These are phyloP conservation scores for Starmerella davenportii DNA, from an alignment of 805 yeast genomes.

Conservation along the genomic window DNA sequence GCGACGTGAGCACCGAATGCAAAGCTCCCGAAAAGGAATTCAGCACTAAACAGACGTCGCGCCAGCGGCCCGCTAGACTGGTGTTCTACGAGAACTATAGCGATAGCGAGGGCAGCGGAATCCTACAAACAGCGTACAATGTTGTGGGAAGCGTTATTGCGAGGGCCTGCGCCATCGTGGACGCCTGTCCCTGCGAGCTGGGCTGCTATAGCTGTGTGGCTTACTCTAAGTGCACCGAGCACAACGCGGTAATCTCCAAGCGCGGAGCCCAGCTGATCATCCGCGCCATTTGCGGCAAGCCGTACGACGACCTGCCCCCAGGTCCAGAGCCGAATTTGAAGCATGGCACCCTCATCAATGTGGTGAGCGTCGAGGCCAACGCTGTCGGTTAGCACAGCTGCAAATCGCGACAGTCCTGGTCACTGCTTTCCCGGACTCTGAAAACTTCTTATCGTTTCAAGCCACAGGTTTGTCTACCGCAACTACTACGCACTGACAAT, in stretches of 20 bases:
- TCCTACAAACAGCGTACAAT: conserved; percentile 63
- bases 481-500: too few species aligned
- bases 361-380: conserved; percentile 1
- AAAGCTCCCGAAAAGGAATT: conserved; percentile 96
- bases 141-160: conserved; percentile 48
- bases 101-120: conserved; percentile 62
- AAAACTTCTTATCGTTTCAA: too few species aligned
- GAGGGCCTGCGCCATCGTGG: conserved; percentile 40
- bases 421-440: too few species aligned
- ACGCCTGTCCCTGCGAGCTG: conserved; percentile 39
- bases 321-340: conserved; percentile 23
- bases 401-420: too few species aligned
- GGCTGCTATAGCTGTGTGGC: conserved; percentile 84
- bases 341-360: not conserved
- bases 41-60: conserved; percentile 42
- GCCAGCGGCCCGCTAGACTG: conserved; percentile 75
- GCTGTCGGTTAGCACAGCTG: too few species aligned
- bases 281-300: conserved; percentile 39
- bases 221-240: conserved; percentile 63
- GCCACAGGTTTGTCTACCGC: too few species aligned
- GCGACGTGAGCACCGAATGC: conserved; percentile 78
- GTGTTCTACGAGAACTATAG: conserved; percentile 74
- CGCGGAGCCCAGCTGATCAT: conserved; percentile 63
- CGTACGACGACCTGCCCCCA: conserved; percentile 27
- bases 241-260: conserved; percentile 66